A percentile compares a stretch with the other conserved stretches of the same genome.
These are phyloP conservation scores for Lepidium sativum DNA, from an alignment of 345 rosid genomes.

Conservation along the genomic window DNA sequence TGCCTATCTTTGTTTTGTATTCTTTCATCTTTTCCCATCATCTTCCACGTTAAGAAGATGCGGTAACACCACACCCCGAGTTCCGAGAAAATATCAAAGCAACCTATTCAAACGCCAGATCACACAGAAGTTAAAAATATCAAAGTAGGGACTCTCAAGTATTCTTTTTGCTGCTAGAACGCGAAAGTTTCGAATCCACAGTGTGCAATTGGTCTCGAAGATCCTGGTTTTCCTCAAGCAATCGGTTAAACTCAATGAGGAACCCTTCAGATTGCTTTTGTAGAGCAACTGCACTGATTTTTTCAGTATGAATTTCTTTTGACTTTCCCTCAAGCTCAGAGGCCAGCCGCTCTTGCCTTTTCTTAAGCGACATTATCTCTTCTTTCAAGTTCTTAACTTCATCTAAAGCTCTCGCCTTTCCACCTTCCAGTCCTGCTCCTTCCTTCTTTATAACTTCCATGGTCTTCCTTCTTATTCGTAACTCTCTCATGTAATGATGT, in stretches of 20 bases:
- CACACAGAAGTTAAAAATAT: background rate
- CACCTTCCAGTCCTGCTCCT: constrained; percentile 51
- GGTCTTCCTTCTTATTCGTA: constrained; percentile 63
- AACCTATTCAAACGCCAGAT: background rate
- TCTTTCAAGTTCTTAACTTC: constrained; percentile 54
- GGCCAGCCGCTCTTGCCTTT: constrained; percentile 42
- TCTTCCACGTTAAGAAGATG: constrained; percentile 16
- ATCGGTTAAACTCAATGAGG: constrained; percentile 80
- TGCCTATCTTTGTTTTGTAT: constrained; percentile 11
- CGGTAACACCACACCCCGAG: background rate
- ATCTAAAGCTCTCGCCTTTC: constrained; percentile 37
- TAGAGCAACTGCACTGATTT: constrained; percentile 68
- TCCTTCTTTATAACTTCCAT: constrained; percentile 73
- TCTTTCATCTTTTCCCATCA: background rate
- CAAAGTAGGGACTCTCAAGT: constrained; percentile 25
- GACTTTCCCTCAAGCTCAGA: constrained; percentile 43
- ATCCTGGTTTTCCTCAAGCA: constrained; percentile 74
- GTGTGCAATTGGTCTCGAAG: constrained; percentile 57
- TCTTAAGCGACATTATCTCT: constrained; percentile 32
- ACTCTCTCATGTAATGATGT: constrained; percentile 85
- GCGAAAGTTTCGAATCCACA: constrained; percentile 48
- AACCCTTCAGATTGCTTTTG: constrained; percentile 94
- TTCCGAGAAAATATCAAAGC: background rate
- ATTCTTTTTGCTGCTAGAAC: constrained; percentile 67
- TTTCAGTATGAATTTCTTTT: constrained; percentile 46